Conservation (phyloP, 371 early-diverging fungal species). For the Mortierella sp. region DNA sequence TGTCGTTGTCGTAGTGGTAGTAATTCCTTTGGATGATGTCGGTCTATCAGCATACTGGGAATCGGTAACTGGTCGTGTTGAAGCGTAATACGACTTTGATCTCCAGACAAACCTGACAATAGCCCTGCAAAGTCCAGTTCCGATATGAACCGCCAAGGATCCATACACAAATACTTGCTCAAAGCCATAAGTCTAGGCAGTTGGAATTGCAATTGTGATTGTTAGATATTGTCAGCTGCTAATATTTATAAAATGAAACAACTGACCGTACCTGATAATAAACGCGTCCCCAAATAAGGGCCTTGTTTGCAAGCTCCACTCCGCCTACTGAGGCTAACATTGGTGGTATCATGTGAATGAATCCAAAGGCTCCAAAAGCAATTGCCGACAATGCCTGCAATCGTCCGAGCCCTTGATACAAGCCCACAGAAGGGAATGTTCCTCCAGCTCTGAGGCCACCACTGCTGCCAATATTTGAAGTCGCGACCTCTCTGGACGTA, state of each 20-base stretch:
- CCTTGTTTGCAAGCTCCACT: constrained; percentile 40
- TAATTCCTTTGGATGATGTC: background rate
- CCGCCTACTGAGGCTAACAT: constrained; percentile 42
- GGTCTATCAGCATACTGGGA: background rate
- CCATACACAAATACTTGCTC: constrained; percentile 43
- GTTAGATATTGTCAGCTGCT: background rate
- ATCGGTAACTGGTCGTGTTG: constrained; percentile 6
- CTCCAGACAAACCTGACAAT: constrained; percentile 40
- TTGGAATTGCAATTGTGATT: background rate
- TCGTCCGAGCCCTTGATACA: constrained; percentile 46
- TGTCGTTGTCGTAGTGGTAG: constrained; percentile 6
- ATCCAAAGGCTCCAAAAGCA: constrained; percentile 32
- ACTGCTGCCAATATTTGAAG: background rate
- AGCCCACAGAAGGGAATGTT: constrained; percentile 28
- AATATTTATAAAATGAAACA: background rate
- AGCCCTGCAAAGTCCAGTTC: constrained; percentile 21
- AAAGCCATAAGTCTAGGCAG: constrained; percentile 27
- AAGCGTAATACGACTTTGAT: constrained; percentile 20
- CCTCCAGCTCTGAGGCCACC: background rate
- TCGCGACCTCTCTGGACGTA: background rate
- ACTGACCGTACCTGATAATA: constrained; percentile 48
- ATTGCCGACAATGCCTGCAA: constrained; percentile 32
- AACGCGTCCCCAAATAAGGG: constrained; percentile 53
- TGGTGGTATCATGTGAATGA: constrained; percentile 43
- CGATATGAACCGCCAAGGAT: constrained; percentile 31